phyloP scores from a whole-genome alignment of 352 stramenopile genomes.

The Sclerospora graminicola region DNA sequence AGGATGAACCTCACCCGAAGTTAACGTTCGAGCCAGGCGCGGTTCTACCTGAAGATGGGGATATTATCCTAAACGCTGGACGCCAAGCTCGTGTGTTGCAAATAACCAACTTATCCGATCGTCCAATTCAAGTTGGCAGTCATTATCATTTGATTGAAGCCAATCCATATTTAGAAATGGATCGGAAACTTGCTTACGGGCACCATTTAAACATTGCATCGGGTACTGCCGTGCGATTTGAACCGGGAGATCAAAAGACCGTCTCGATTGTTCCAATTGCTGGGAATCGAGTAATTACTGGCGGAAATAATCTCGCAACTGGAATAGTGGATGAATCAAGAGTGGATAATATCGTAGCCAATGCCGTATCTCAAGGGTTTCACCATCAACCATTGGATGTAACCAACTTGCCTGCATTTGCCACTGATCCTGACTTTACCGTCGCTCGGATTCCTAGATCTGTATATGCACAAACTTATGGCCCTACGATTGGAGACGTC shows the following conservation, averaged over 20 bases:
- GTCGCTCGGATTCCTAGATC: conserved; percentile 46
- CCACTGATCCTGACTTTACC: conserved; percentile 20
- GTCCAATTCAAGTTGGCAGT: conserved; percentile 90
- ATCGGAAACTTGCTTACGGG: conserved; percentile 87
- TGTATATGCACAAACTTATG: conserved; percentile 88
- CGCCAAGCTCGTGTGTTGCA: conserved; percentile 67
- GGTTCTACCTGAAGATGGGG: conserved; percentile 38
- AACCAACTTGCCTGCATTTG: conserved; percentile 11
- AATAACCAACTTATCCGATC: conserved; percentile 93
- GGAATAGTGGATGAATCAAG: conserved; percentile 58
- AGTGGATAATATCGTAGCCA: conserved; percentile 46
- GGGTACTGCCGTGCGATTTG: conserved; percentile 91
- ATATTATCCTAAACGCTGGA: conserved; percentile 82
- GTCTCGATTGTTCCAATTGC: conserved; percentile 90
- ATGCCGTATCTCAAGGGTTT: conserved; percentile 41
- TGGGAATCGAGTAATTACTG: conserved; percentile 79
- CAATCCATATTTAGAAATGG: conserved; percentile 92
- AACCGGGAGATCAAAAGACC: conserved; percentile 93
- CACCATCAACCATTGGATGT: conserved; percentile 41
- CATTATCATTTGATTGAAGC: conserved; percentile 96
- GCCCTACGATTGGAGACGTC: conserved; percentile 90
- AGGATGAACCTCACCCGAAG: conserved; percentile 7
- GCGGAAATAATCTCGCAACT: conserved; percentile 84
- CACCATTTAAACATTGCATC: conserved; percentile 91
- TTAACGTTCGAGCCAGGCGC: conserved; percentile 34